A percentile compares a stretch with the other conserved stretches of the same genome.
Evolutionary conservation across 1,284 basidiomycete species (phyloP).

Genomic region (Entoloma clypeatum): DNA sequence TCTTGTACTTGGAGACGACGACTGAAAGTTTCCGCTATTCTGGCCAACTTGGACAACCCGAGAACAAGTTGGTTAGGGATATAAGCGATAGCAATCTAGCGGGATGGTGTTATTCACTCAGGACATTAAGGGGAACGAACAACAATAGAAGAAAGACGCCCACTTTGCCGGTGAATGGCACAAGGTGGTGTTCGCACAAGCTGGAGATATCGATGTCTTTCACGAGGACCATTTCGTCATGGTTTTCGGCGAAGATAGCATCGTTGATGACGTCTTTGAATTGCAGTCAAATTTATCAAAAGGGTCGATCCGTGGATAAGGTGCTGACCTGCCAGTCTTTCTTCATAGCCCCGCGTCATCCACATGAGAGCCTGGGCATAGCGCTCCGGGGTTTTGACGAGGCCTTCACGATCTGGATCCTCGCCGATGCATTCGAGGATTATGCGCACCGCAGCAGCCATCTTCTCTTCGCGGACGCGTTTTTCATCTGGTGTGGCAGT

Average conservation of each 20-base stretch:
- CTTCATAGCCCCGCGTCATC: conserved; percentile 99
- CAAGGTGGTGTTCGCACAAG: conserved; percentile 97
- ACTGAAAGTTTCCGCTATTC: conserved; percentile 97
- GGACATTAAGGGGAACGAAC: conserved; percentile 14
- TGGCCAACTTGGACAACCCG: conserved; percentile 94
- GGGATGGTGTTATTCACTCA: conserved; percentile 16
- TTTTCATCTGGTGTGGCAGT: conserved; percentile 76
- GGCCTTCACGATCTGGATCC: conserved; percentile 92
- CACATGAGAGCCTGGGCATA: conserved; percentile 98
- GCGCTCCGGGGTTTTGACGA: conserved; percentile 88
- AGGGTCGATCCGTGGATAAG: conserved; percentile 16
- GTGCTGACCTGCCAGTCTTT: conserved; percentile 74
- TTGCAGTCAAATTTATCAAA: conserved; percentile 13
- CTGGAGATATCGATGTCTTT: conserved; percentile 97
- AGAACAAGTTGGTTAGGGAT: conserved; percentile 96
- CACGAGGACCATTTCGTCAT: conserved; percentile 99
- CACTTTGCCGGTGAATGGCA: conserved; percentile 98
- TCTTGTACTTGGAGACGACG: conserved; percentile 97
- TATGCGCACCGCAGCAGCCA: conserved; percentile 84
- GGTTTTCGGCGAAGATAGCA: conserved; percentile 98
- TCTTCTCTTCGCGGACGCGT: conserved; percentile 68
- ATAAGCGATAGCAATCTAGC: conserved; percentile 77
- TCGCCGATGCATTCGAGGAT: conserved; percentile 98
- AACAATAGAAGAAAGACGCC: conserved; percentile 20
- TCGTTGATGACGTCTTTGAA: conserved; percentile 94